These are phyloP conservation scores for Acanthamoeba quina DNA, from an alignment of 208 protist genomes.

Conservation along the genomic window DNA sequence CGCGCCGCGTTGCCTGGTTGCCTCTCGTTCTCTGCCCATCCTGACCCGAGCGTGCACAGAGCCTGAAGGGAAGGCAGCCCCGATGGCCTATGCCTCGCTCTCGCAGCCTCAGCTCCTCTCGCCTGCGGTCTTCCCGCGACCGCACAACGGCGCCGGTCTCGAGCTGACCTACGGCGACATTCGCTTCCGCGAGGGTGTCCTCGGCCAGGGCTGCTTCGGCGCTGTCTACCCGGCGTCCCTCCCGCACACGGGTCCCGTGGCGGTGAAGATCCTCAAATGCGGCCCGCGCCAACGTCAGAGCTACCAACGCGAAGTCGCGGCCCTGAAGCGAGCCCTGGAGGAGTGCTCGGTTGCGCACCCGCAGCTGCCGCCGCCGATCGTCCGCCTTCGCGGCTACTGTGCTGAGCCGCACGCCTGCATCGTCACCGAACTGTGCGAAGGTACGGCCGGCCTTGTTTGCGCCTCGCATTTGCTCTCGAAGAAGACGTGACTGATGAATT, in stretches of 20 bases:
- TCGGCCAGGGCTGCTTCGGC: background rate
- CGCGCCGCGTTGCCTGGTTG: background rate
- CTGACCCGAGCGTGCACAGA: no score
- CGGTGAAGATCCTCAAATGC: conserved; percentile 46
- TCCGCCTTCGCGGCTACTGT: conserved; percentile 2
- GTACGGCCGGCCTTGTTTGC: background rate
- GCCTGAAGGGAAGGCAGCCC: no score
- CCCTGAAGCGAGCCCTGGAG: background rate
- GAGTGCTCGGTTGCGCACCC: background rate
- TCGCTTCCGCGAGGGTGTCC: background rate
- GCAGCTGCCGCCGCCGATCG: background rate
- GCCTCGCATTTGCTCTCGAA: background rate
- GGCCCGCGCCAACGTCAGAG: background rate
- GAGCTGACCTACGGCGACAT: background rate
- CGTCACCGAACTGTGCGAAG: conserved; percentile 26
- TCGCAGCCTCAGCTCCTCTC: no score
- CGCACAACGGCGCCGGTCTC: background rate
- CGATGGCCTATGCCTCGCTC: no score
- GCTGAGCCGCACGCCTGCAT: background rate
- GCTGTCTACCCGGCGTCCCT: background rate
- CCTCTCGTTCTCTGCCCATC: background rate
- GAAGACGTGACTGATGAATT: background rate
- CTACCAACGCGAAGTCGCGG: background rate
- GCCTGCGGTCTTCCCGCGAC: no score
- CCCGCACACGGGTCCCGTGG: background rate